phyloP scores from a whole-genome alignment of 169 alveolate genomes.

The Theileria sp. region DNA sequence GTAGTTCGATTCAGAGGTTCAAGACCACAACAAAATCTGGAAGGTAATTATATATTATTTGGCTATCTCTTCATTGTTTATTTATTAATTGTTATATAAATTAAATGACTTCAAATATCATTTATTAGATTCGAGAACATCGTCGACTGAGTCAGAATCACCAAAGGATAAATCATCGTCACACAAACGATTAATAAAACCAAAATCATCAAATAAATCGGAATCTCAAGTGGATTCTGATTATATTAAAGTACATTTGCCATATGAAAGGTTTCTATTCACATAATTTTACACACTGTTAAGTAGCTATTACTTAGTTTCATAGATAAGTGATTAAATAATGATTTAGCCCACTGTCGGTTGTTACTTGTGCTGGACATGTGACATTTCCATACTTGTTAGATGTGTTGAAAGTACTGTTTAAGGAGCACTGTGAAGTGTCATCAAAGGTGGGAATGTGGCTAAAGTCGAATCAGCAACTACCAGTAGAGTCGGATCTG shows the following conservation, averaged over 20 bases:
- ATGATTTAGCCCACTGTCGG: slow-evolving; percentile 52
- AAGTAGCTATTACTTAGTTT: background rate
- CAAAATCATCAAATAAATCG: slow-evolving; percentile 2
- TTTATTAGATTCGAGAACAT: slow-evolving; percentile 8
- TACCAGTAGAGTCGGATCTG: slow-evolving; percentile 68
- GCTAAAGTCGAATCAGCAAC: slow-evolving; percentile 51
- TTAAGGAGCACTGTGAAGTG: slow-evolving; percentile 17
- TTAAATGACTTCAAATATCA: background rate
- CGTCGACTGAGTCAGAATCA: background rate
- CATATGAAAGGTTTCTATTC: slow-evolving; percentile 54
- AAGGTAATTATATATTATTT: background rate
- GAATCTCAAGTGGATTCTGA: slow-evolving; percentile 29
- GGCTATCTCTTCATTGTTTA: no score
- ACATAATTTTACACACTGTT: background rate
- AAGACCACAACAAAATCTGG: slow-evolving; percentile 10
- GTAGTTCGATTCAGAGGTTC: slow-evolving; percentile 15
- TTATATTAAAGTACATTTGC: slow-evolving; percentile 35
- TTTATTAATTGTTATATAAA: background rate
- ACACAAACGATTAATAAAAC: slow-evolving; percentile 8
- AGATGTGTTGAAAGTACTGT: slow-evolving; percentile 27
- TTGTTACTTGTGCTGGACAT: slow-evolving; percentile 61
- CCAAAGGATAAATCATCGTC: background rate
- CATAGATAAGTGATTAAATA: background rate
- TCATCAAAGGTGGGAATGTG: slow-evolving; percentile 44
- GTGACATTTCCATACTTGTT: slow-evolving; percentile 45